Conservation (phyloP, 257 asterid species). For the Capsicum rhomboideum region DNA sequence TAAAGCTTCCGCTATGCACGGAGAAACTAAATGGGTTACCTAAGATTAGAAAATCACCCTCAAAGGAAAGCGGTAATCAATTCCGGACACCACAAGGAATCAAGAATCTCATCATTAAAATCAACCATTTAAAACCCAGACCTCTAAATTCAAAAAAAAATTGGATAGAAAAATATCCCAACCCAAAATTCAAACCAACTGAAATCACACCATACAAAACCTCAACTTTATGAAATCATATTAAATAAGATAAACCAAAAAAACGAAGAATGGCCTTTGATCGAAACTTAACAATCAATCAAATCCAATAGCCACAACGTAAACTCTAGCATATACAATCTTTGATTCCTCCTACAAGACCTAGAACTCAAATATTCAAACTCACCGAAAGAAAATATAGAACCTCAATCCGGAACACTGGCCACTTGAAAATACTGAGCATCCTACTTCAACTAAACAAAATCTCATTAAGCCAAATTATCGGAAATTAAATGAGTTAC, state of each 20-base stretch:
- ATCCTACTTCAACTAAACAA: neutral
- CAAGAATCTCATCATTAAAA: neutral
- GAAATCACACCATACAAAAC: neutral
- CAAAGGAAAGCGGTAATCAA: neutral
- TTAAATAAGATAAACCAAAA: neutral
- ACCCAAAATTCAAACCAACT: neutral
- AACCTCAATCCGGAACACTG: neutral
- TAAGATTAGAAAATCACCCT: neutral
- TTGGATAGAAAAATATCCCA: neutral
- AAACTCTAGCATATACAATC: neutral
- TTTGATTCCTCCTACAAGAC: neutral
- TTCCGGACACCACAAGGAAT: neutral
- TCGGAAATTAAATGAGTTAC: neutral
- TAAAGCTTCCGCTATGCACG: too few relatives aligned
- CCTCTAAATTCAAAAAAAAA: neutral
- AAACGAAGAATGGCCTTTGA: neutral
- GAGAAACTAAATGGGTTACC: neutral
- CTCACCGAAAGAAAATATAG: neutral
- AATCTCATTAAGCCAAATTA: neutral
- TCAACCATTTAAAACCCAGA: neutral
- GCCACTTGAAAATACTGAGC: neutral
- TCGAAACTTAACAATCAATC: neutral
- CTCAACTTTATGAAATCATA: neutral
- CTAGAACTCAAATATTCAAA: neutral
- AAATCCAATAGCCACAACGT: neutral